Conservation (phyloP, 768 basidiomycete species). For the Cytidiella melzeri region DNA sequence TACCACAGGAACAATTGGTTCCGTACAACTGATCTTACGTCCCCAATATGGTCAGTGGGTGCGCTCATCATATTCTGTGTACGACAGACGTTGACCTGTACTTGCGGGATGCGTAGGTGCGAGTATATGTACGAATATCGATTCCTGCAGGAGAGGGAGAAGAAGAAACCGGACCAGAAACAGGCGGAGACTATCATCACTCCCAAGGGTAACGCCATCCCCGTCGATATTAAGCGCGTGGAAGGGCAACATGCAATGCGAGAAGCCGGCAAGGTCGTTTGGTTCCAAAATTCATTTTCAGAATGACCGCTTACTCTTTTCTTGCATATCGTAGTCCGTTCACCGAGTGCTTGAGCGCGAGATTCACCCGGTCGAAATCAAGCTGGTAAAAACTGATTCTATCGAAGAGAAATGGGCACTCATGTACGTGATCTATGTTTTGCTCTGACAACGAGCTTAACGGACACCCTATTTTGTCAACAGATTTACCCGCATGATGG, state of each 20-base stretch:
- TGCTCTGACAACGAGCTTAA: no score
- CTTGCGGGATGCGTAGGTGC: slow-evolving; percentile 44
- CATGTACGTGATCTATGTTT: slow-evolving; percentile 34
- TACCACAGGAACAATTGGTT: slow-evolving; percentile 43
- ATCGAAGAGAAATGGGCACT: slow-evolving; percentile 77
- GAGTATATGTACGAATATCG: slow-evolving; percentile 78
- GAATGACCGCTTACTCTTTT: no score
- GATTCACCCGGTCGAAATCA: slow-evolving; percentile 50
- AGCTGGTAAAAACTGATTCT: slow-evolving; percentile 43
- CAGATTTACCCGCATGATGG: no score
- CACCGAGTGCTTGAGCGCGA: slow-evolving; percentile 77
- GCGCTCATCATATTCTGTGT: slow-evolving; percentile 1
- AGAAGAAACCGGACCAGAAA: slow-evolving; percentile 37
- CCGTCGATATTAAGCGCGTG: slow-evolving; percentile 45
- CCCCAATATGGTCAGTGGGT: slow-evolving; percentile 56
- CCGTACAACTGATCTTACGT: slow-evolving; percentile 58
- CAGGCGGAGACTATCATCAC: slow-evolving; percentile 55
- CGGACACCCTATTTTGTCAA: no score
- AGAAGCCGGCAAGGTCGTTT: neutral
- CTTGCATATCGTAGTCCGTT: no score
- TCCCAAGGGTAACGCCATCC: slow-evolving; percentile 53
- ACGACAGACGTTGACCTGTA: neutral
- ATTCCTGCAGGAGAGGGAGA: slow-evolving; percentile 49
- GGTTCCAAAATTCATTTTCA: no score
- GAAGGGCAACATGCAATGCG: neutral